Evolutionary conservation across 2,329 filamentous ascomycete genomes (phyloP).

Genomic region (Microdochium paspali): DNA sequence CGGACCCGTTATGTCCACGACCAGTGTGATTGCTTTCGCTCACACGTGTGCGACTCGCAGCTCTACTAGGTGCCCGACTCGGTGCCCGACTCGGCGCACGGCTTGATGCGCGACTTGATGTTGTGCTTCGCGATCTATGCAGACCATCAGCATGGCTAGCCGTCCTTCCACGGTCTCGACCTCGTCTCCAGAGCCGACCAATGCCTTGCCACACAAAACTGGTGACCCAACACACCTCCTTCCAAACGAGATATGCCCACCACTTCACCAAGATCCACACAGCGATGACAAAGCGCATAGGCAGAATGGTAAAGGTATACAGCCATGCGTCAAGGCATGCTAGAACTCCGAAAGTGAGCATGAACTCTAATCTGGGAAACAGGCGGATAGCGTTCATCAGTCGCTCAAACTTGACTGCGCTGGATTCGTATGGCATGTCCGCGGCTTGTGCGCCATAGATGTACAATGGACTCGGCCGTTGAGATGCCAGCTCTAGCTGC

Average conservation of each 20-base stretch:
- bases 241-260: constrained; percentile 63
- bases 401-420: constrained; percentile 83
- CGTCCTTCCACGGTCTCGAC: constrained; percentile 34
- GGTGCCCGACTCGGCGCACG: not conserved
- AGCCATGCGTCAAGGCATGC: constrained; percentile 95
- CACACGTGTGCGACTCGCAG: not conserved
- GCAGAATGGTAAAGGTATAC: constrained; percentile 91
- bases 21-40: not conserved
- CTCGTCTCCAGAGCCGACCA: constrained; percentile 65
- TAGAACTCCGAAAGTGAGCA: constrained; percentile 78
- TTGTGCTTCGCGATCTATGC: not conserved
- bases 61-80: constrained; percentile 1
- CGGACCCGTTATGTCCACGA: constrained; percentile 7
- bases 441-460: constrained; percentile 48
- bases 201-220: constrained; percentile 73
- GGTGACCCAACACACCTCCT: constrained; percentile 62
- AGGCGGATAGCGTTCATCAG: constrained; percentile 81
- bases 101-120: not conserved
- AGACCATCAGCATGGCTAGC: constrained; percentile 11
- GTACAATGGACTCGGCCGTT: constrained; percentile 55
- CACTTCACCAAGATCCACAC: constrained; percentile 67
- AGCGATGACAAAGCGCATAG: constrained; percentile 78
- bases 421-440: constrained; percentile 78
- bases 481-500: constrained; percentile 53
- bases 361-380: constrained; percentile 72